A percentile compares a stretch with the other conserved stretches of the same genome.
Evolutionary conservation across 805 yeast genomes (phyloP).

Genomic region (Scheffersomyces amazonensis): DNA sequence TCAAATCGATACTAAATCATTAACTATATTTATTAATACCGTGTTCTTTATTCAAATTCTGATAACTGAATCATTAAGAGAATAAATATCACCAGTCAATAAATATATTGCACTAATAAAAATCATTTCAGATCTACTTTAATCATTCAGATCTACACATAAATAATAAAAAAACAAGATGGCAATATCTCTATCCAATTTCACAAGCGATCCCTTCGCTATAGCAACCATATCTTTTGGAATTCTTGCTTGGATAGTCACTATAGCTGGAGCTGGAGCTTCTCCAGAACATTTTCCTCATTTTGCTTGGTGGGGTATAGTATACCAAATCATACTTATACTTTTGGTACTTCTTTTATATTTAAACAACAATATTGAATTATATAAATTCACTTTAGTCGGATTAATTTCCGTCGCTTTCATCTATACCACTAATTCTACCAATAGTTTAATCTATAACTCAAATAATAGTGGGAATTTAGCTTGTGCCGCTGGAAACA

Average conservation of each 20-base stretch:
- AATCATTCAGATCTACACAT: too few species aligned
- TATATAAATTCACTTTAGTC: constrained; percentile 59
- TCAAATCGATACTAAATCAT: too few species aligned
- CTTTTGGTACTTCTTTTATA: constrained; percentile 50
- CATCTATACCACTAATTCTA: constrained; percentile 79
- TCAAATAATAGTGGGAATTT: constrained; percentile 59
- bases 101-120: too few species aligned
- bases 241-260: constrained; percentile 77
- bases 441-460: constrained; percentile 72
- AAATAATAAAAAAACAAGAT: too few species aligned
- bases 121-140: too few species aligned
- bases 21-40: too few species aligned
- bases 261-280: constrained; percentile 79
- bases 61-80: too few species aligned
- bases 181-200: constrained; percentile 44
- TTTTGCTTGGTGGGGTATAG: constrained; percentile 96
- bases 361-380: constrained; percentile 60
- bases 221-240: constrained; percentile 76
- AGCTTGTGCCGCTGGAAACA: constrained; percentile 92
- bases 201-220: constrained; percentile 85
- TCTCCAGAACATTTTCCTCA: constrained; percentile 55
- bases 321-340: constrained; percentile 67
- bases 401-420: constrained; percentile 68
- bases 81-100: too few species aligned
- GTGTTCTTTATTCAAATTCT: too few species aligned